phyloP scores from a whole-genome alignment of 371 early-diverging fungal genomes.

The Apophysomyces variabilis region DNA sequence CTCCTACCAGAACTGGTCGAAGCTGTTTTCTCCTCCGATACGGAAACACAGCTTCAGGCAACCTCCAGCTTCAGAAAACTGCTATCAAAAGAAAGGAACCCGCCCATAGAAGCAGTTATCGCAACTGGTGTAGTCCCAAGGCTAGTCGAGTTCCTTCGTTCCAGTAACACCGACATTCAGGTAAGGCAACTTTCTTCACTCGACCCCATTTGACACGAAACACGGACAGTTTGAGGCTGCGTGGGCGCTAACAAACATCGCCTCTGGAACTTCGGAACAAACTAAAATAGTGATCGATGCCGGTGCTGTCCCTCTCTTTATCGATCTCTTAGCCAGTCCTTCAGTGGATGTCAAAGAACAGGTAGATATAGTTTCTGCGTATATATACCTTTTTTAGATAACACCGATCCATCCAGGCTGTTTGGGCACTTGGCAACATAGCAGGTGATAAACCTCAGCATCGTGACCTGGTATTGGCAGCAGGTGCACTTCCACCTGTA shows the following conservation, averaged over 20 bases:
- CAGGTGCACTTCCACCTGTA: constrained; percentile 87
- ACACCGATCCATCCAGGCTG: constrained; percentile 64
- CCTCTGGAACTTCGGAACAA: constrained; percentile 97
- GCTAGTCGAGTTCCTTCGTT: constrained; percentile 93
- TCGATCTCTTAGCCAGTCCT: constrained; percentile 85
- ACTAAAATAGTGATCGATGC: constrained; percentile 93
- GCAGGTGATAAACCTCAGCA: constrained; percentile 97
- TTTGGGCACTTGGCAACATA: constrained; percentile 99
- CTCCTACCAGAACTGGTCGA: constrained; percentile 56
- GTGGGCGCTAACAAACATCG: constrained; percentile 99
- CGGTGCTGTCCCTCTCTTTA: constrained; percentile 93
- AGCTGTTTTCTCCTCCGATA: constrained; percentile 39
- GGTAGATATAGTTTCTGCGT: constrained; percentile 37
- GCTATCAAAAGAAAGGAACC: constrained; percentile 95
- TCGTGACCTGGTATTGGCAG: constrained; percentile 93
- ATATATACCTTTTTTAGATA: background rate
- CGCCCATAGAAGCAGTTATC: constrained; percentile 98
- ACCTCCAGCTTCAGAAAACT: constrained; percentile 93
- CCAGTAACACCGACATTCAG: constrained; percentile 82
- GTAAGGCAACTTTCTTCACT: constrained; percentile 51
- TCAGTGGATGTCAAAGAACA: constrained; percentile 96
- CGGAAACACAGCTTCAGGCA: constrained; percentile 79
- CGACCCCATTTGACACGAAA: background rate
- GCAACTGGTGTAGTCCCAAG: constrained; percentile 92
- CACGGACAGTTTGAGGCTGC: constrained; percentile 96